Conservation (phyloP, 257 asterid species). For the Cruciata laevipes region DNA sequence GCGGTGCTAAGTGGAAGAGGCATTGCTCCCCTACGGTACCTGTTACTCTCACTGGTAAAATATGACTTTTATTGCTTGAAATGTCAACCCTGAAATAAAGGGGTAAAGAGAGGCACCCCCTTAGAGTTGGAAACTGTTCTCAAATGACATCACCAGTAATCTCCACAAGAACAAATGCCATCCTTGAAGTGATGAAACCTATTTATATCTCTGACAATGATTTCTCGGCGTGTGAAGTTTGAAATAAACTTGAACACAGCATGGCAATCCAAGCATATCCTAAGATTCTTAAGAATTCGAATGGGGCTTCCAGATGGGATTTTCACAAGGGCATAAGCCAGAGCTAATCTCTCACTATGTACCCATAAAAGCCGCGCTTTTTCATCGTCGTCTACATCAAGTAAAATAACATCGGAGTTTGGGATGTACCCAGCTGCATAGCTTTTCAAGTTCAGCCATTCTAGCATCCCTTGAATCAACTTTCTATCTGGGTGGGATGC, state of each 20-base stretch:
- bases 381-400: conserved; percentile 88
- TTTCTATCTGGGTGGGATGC: conserved; percentile 64
- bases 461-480: conserved; percentile 69
- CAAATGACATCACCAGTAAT: conserved; percentile 60
- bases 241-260: conserved; percentile 59
- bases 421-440: conserved; percentile 57
- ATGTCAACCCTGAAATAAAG: neutral
- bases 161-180: conserved; percentile 80
- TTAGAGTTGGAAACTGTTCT: neutral
- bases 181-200: conserved; percentile 68
- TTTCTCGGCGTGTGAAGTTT: conserved; percentile 41
- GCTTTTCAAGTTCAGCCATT: conserved; percentile 68
- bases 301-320: conserved; percentile 62
- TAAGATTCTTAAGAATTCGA: conserved; percentile 71
- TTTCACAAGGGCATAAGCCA: conserved; percentile 71
- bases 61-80: neutral
- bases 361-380: conserved; percentile 77
- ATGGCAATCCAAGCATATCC: conserved; percentile 80
- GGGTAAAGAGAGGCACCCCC: neutral
- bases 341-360: conserved; percentile 88
- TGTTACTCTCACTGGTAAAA: neutral
- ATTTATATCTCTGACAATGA: conserved; percentile 66
- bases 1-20: neutral
- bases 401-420: conserved; percentile 52
- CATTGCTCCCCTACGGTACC: neutral